Evolutionary conservation across 768 basidiomycete genomes (phyloP), one percentile per base, ranked within the genome.

Genomic region (Leucocoprinus leucothites): DNA sequence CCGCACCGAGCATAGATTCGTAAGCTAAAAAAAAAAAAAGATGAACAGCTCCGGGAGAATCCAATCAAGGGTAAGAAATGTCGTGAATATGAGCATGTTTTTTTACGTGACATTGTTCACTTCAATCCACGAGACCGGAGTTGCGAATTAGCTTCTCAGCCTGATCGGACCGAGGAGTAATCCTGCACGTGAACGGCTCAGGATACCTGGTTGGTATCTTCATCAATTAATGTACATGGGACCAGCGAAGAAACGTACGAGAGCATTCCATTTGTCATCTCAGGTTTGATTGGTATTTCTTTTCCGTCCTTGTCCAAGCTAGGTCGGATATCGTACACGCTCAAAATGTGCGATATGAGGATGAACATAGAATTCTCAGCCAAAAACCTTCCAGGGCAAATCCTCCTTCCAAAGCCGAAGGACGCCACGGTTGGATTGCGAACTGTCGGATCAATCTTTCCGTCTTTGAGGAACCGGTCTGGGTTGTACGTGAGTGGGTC

Each of bases 391-490:
- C 51, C 51, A n/a, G 41, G 41, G n/a, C 51, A 52, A 16, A 52
- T 52, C 34, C 56, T 49, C 8, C 56, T 38, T 1, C 56, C 49
- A 45, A 24, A 57, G 5, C 51, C 57, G 24, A 57, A 57, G 4
- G 43, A 41, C 9, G 57, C 57, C 8, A 36, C 31, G 21, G 36
- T 21, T 22, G 53, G 57, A 44, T 55, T 48, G 9, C 52, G 42
- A 22, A 55, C 41, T n/a, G 31, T 19, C 9, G 41, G 48, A 25
- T 58, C 26, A 8, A 58, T 45, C 21, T 55, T 46, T 9, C 58
- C 58, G 21, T 59, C 54, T 38, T 59, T 51, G 11, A 59, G 42
- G 44, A 43, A 59, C 13, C 54, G 53, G 8, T 56, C 53, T 36
- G 58, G 58, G 7, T 38, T 56, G 21, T 51, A 59, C 2, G 19